Percentiles rank a stretch among this genome's conserved stretches.
These are phyloP conservation scores for Gracilaria domingensis DNA, from an alignment of 23 red algal genomes.

Conservation along the genomic window DNA sequence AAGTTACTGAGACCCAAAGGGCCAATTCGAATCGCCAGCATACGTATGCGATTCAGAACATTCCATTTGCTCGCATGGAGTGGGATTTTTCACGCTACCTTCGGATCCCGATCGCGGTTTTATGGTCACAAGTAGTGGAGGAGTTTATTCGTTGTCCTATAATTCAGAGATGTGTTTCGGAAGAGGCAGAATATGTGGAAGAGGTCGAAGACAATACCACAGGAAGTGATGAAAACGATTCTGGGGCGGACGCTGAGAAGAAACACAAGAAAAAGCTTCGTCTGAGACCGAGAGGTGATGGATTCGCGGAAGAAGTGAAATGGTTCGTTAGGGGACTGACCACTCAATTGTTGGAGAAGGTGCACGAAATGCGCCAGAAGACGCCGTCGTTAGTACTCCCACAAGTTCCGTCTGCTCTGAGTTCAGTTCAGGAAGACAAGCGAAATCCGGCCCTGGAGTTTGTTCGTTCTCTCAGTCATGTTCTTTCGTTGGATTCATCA, in stretches of 20 bases:
- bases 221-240: constrained; percentile 17
- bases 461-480: constrained; percentile 68
- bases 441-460: constrained; percentile 77
- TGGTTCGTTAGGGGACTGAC: constrained; percentile 43
- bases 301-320: constrained; percentile 61
- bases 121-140: constrained; percentile 76
- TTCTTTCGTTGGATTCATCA: constrained; percentile 58
- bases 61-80: constrained; percentile 60
- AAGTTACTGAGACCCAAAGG: constrained; percentile 40
- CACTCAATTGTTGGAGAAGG: constrained; percentile 53
- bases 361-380: constrained; percentile 75
- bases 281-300: constrained; percentile 55
- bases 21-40: background rate
- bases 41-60: constrained; percentile 45
- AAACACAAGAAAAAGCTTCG: constrained; percentile 11
- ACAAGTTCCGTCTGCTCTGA: constrained; percentile 41
- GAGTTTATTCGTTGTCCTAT: constrained; percentile 78
- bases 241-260: background rate
- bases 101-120: constrained; percentile 55
- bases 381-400: constrained; percentile 50
- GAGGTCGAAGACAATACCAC: background rate
- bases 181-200: constrained; percentile 18
- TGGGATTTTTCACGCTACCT: constrained; percentile 83
- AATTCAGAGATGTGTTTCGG: constrained; percentile 21
- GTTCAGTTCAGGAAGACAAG: background rate